Conservation (phyloP, 768 basidiomycete genomes). For the Kockovaella imperatae region DNA sequence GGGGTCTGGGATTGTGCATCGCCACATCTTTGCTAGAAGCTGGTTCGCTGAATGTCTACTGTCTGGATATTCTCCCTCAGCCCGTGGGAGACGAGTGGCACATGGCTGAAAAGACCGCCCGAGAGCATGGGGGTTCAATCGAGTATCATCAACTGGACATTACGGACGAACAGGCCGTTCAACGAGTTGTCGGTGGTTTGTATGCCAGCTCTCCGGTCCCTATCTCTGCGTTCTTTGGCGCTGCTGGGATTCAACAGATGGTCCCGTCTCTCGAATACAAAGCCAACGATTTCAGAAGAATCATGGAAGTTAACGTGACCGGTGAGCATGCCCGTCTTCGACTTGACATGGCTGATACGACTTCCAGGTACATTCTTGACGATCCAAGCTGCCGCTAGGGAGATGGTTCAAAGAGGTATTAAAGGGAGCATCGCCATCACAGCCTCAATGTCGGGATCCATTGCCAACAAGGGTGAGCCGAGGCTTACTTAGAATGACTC, state of each 20-base stretch:
- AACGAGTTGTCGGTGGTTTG: constrained; percentile 8
- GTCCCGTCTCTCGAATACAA: constrained; percentile 19
- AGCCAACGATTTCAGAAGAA: constrained; percentile 17
- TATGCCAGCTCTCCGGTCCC: constrained; percentile 7
- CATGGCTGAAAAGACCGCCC: constrained; percentile 5
- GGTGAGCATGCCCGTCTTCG: too few relatives aligned
- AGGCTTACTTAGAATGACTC: too few relatives aligned
- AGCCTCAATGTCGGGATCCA: too few relatives aligned
- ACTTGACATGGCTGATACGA: too few relatives aligned
- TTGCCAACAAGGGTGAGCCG: too few relatives aligned
- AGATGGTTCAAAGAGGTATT: too few relatives aligned
- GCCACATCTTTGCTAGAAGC: constrained; percentile 31
- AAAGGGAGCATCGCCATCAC: too few relatives aligned
- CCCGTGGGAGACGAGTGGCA: constrained; percentile 25
- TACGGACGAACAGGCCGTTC: constrained; percentile 7
- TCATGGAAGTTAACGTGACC: constrained; percentile 34
- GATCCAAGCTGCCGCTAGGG: too few relatives aligned
- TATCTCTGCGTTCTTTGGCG: constrained; percentile 11
- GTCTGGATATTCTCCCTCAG: constrained; percentile 31
- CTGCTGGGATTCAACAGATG: constrained; percentile 26
- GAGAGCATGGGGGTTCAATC: constrained; percentile 5
- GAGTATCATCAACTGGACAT: constrained; percentile 20
- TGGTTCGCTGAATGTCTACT: constrained; percentile 27
- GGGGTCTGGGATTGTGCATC: constrained; percentile 37
- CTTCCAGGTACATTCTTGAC: too few relatives aligned